Evolutionary conservation across 1,139 yeast species (phyloP).

Genomic region (Yamadazyma sp.): DNA sequence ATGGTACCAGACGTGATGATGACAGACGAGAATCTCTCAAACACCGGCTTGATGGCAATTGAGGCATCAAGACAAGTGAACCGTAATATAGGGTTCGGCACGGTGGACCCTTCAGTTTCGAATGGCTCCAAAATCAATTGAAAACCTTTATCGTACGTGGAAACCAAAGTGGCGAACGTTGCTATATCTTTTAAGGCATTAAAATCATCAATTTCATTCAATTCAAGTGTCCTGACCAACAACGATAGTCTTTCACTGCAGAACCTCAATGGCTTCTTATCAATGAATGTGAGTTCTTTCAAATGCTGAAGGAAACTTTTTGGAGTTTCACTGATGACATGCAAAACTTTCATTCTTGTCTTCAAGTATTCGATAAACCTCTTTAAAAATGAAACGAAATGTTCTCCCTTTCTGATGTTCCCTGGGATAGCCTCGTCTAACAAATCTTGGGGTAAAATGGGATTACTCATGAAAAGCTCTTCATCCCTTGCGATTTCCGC

Average conservation of each 20-base stretch:
- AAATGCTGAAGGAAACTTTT: conserved; percentile 87
- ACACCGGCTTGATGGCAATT: conserved; percentile 95
- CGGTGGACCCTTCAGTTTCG: conserved; percentile 96
- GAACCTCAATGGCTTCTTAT: conserved; percentile 83
- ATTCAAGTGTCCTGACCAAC: conserved; percentile 83
- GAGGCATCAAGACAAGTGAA: conserved; percentile 97
- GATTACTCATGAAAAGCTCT: conserved; percentile 83
- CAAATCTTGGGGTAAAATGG: conserved; percentile 81
- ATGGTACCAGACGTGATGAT: conserved; percentile 97
- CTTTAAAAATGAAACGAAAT: conserved; percentile 87
- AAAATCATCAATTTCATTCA: conserved; percentile 86
- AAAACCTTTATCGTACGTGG: conserved; percentile 94
- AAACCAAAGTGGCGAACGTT: conserved; percentile 91
- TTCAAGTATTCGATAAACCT: conserved; percentile 91
- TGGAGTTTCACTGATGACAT: conserved; percentile 96
- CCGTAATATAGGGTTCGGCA: conserved; percentile 94
- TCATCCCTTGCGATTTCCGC: conserved; percentile 74
- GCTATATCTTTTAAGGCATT: conserved; percentile 93
- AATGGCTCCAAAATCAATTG: conserved; percentile 90
- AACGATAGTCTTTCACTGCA: conserved; percentile 90
- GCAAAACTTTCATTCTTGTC: conserved; percentile 95
- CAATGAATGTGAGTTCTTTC: conserved; percentile 90
- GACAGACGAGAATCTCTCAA: conserved; percentile 90
- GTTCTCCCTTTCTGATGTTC: conserved; percentile 90
- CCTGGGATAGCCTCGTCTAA: conserved; percentile 96